A percentile compares a stretch with the other conserved stretches of the same genome.
Evolutionary conservation across 768 basidiomycete genomes (phyloP).

Genomic region (Phlebiopsis flavidoalba): DNA sequence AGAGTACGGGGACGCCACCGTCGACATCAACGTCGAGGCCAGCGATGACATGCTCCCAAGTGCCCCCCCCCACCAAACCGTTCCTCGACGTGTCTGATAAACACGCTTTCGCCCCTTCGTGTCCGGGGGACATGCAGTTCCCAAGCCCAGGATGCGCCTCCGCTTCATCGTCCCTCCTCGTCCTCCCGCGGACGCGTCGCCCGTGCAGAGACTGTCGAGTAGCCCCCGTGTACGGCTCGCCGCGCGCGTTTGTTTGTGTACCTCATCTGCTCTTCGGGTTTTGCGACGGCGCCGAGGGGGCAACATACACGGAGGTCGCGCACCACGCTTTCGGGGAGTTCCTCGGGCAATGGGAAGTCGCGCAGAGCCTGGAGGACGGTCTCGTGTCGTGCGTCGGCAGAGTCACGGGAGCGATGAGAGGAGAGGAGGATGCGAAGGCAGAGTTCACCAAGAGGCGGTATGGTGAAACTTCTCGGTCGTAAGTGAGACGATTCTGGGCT

Average conservation of each 20-base stretch:
- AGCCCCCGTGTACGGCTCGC: slow-evolving; percentile 3
- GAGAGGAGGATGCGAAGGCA: slow-evolving; percentile 34
- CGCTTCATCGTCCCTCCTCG: background rate
- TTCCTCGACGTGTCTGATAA: slow-evolving; percentile 55
- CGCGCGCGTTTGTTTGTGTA: slow-evolving; percentile 14
- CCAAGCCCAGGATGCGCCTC: slow-evolving; percentile 34
- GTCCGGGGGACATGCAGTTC: slow-evolving; percentile 40
- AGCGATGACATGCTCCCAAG: slow-evolving; percentile 57
- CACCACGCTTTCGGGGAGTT: slow-evolving; percentile 21
- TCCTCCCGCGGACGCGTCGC: background rate
- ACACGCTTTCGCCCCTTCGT: slow-evolving; percentile 29
- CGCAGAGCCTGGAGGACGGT: slow-evolving; percentile 20
- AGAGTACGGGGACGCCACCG: slow-evolving; percentile 47
- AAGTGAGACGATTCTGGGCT: slow-evolving; percentile 5
- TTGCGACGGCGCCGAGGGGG: slow-evolving; percentile 23
- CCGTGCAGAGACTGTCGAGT: background rate
- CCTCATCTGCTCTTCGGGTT: slow-evolving; percentile 9
- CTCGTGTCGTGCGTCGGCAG: background rate
- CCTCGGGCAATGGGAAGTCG: slow-evolving; percentile 23
- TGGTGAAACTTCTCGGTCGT: slow-evolving; percentile 15
- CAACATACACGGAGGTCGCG: slow-evolving; percentile 23
- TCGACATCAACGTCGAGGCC: slow-evolving; percentile 45
- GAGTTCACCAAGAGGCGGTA: slow-evolving; percentile 31
- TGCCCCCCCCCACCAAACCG: too few relatives aligned
- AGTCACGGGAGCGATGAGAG: slow-evolving; percentile 8